A percentile compares a stretch with the other conserved stretches of the same genome.
Evolutionary conservation across 257 asterid species (phyloP).

Genomic region (Anisodus tanguticus): DNA sequence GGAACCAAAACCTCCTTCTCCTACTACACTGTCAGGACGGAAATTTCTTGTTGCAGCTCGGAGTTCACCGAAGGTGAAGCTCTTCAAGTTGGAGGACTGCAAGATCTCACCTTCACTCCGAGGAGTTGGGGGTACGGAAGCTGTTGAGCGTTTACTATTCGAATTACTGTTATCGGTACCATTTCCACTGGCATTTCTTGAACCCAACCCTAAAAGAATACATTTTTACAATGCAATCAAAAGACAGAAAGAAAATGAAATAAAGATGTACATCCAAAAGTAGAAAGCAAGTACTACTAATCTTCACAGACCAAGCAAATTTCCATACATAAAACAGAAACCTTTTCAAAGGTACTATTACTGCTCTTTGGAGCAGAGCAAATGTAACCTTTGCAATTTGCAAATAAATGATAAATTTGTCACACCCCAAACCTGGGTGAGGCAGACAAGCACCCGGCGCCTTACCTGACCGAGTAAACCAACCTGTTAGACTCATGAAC

Average conservation of each 20-base stretch:
- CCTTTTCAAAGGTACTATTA: neutral
- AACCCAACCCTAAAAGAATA: conserved; percentile 35
- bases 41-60: conserved; percentile 84
- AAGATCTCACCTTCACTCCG: conserved; percentile 90
- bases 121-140: conserved; percentile 73
- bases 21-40: conserved; percentile 88
- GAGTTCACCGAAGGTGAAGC: conserved; percentile 72
- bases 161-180: conserved; percentile 57
- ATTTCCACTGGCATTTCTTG: conserved; percentile 57
- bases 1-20: conserved; percentile 34
- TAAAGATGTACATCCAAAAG: neutral
- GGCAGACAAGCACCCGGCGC: too few species aligned
- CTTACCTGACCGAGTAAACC: too few species aligned
- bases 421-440: too few species aligned
- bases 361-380: neutral
- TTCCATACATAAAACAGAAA: neutral
- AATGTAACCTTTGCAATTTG: neutral
- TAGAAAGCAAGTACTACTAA: neutral
- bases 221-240: neutral
- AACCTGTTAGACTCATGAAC: too few species aligned
- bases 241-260: conserved; percentile 4
- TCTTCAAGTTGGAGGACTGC: conserved; percentile 82
- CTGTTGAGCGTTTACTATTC: conserved; percentile 66
- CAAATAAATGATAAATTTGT: neutral
- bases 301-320: neutral